Percentiles rank a stretch among this genome's conserved stretches.
These are phyloP conservation scores for Andrographis paniculata DNA, from an alignment of 305 asterid species.

Conservation along the genomic window DNA sequence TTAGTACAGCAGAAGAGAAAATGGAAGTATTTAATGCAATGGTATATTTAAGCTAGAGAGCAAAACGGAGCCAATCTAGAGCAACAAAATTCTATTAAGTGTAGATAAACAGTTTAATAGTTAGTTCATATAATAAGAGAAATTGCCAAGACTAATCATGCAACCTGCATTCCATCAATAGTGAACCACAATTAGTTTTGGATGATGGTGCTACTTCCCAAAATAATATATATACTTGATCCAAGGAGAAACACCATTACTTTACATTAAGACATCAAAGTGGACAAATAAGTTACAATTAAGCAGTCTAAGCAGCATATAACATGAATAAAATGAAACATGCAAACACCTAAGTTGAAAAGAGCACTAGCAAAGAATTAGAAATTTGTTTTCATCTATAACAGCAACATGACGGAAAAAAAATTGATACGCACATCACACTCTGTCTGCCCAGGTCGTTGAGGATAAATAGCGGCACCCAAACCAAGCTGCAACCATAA, in stretches of 20 bases:
- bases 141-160: conserved; percentile 8
- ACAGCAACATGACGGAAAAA: conserved; percentile 7
- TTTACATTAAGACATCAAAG: not conserved
- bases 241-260: not conserved
- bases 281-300: not conserved
- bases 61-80: no score
- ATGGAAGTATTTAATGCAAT: no score
- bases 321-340: conserved; percentile 6
- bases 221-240: not conserved
- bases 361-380: conserved; percentile 4
- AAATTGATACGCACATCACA: conserved; percentile 67
- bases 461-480: conserved; percentile 57
- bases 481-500: conserved; percentile 65
- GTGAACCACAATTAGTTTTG: not conserved
- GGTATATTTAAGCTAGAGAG: no score
- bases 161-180: conserved; percentile 5
- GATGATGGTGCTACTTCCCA: not conserved
- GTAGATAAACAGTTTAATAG: no score
- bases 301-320: conserved; percentile 1
- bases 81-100: conserved; percentile 5
- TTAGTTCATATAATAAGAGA: conserved; percentile 10
- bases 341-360: conserved; percentile 9
- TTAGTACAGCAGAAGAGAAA: conserved; percentile 5
- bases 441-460: conserved; percentile 80
- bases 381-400: conserved; percentile 2